Base-by-base conservation (phyloP, 768 basidiomycete species). In the Punctularia strigosozonata region DNA sequence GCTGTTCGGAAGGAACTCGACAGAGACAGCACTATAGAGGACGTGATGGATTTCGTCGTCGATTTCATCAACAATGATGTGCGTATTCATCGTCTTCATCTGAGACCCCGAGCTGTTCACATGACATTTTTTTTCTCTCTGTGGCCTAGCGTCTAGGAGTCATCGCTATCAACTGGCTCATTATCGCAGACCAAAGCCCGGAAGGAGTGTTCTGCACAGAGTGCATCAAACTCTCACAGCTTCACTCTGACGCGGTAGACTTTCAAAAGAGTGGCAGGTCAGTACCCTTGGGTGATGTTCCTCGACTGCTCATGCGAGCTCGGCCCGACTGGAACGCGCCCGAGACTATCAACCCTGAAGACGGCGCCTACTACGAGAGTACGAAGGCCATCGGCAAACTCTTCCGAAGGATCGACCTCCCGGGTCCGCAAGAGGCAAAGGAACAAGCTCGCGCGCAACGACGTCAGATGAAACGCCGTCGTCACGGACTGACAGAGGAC, bases 1-100 rank as follows among this genome's bases (percentile, higher is more conserved):
- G 73, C 73, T 0, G 38, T 43, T 14, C 69, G 54, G 50, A 74
- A 69, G 41, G 24, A 60, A 5, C 49, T 80, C 2, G 50, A 65
- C 24, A 59, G 59, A 1, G 64, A 62, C 2, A 71, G 74, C 48
- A 75, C 70, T 1, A 77, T 79, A 64, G 53, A 53, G 1, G 80
- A 83, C 51, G 70, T 85, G 7, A 75, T 73, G 0, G 71, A 80
- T 36, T 85, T 83, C 48, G 68, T 85, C 1, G 66, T 75, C 38
- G 76, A 83, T 40, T 83, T 75, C 43, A 77, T 83, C 41, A 72
- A 62, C 49, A 76, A 68, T 31, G 77, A 84, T 46, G 74, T 76
- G 45, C 43, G 69, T 59, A 6, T 15, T 19, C 17, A 19, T 6
- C 6, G 17, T 3, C 14, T 19, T 23, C 23, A 12, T 10, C 37